Conservation (phyloP, 805 yeast species). For the Saccharomycodes ludwigii region DNA sequence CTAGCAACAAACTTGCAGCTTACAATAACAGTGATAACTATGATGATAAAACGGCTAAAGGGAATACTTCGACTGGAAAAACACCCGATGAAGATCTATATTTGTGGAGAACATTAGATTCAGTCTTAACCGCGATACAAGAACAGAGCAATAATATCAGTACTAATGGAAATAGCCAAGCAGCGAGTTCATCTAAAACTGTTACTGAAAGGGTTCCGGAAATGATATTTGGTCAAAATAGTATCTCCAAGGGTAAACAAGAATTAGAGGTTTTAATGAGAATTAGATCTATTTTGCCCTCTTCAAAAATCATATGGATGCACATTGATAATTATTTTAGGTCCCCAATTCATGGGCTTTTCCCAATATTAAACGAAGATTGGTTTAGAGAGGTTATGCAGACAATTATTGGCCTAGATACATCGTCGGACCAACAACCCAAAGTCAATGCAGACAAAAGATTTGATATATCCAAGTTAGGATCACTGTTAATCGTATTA, state of each 20-base stretch:
- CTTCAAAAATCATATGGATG: conserved; percentile 32
- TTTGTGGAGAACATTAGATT: conserved; percentile 9
- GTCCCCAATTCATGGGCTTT: conserved; percentile 31
- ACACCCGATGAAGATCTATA: conserved; percentile 6
- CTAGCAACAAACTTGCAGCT: too few relatives aligned
- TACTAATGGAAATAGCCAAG: conserved; percentile 1
- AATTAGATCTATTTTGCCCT: conserved; percentile 31
- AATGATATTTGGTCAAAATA: conserved; percentile 8
- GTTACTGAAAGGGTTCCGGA: conserved; percentile 7
- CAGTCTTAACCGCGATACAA: conserved; percentile 8
- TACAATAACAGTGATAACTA: too few relatives aligned
- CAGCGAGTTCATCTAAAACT: neutral
- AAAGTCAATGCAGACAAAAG: conserved; percentile 27
- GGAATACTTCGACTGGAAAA: too few relatives aligned
- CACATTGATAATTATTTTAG: conserved; percentile 32
- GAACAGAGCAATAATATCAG: conserved; percentile 6
- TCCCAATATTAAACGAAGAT: conserved; percentile 34
- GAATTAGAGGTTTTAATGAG: conserved; percentile 15
- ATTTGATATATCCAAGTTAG: conserved; percentile 36
- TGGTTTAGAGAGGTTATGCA: conserved; percentile 23
- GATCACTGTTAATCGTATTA: conserved; percentile 32
- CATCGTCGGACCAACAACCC: conserved; percentile 23
- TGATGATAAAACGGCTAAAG: too few relatives aligned
- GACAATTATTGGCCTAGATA: conserved; percentile 27
- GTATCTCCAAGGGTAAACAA: conserved; percentile 9